Percentiles rank a stretch among this genome's conserved stretches.
phyloP scores from a whole-genome alignment of 371 early-diverging fungal species.

The Rhizopus stolonifer region DNA sequence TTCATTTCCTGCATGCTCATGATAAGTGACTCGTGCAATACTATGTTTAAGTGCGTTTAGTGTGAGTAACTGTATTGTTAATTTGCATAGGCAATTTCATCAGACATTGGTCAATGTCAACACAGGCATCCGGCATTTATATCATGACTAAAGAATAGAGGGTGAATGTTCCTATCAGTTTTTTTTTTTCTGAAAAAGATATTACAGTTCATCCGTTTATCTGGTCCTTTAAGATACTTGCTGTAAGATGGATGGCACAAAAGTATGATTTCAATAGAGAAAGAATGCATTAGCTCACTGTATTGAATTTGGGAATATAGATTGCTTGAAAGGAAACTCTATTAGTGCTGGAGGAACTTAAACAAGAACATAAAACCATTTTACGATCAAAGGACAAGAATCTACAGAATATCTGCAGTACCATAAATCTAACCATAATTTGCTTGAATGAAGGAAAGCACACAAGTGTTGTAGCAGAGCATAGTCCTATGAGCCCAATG shows the following conservation, averaged over 20 bases:
- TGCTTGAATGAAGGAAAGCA: slow-evolving; percentile 31
- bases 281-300: slow-evolving; percentile 22
- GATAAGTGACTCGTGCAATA: slow-evolving; percentile 25
- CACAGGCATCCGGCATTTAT: slow-evolving; percentile 27
- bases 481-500: slow-evolving; percentile 23
- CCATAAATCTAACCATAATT: slow-evolving; percentile 22
- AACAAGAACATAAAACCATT: slow-evolving; percentile 22
- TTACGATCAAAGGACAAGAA: slow-evolving; percentile 24
- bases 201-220: slow-evolving; percentile 26
- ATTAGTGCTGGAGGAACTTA: slow-evolving; percentile 18
- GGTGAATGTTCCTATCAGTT: slow-evolving; percentile 22
- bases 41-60: no score
- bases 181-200: slow-evolving; percentile 27
- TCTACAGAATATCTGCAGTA: slow-evolving; percentile 20
- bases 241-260: slow-evolving; percentile 27
- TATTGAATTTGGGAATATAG: slow-evolving; percentile 29
- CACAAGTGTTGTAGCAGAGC: slow-evolving; percentile 20
- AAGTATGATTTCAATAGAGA: slow-evolving; percentile 25
- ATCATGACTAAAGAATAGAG: slow-evolving; percentile 33
- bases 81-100: slow-evolving; percentile 23
- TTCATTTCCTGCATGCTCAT: slow-evolving; percentile 28
- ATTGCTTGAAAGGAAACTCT: slow-evolving; percentile 27
- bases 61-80: slow-evolving; percentile 19
- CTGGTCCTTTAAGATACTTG: slow-evolving; percentile 32
- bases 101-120: slow-evolving; percentile 34